Base-by-base conservation (phyloP, 192 early-diverging fungal species). In the Coemansia sp. region DNA sequence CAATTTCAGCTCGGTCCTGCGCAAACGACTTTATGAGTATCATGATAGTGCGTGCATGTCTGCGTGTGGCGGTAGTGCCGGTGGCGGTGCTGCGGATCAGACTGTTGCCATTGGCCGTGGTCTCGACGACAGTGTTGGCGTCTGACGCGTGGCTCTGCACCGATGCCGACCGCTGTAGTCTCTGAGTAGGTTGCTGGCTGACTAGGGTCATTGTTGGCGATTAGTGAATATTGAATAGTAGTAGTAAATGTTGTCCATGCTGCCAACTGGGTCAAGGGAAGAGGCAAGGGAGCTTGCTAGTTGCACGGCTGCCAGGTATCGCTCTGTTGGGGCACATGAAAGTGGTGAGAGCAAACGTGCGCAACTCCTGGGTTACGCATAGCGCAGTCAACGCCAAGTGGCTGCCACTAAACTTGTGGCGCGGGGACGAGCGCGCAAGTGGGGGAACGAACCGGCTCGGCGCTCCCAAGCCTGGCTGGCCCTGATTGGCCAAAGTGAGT, bases 41-140 rank as follows among this genome's bases (percentile, higher is more conserved):
- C 56, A 66, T 41, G 39, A 59, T 20, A 8, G 56, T 57, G 39
- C 65, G 65, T 11, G 6, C 23, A 23, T 38, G 33, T 11, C 21
- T 16, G 10, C 23, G 50, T 2, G 63, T 35, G 14, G 37, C 12
- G 18, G 63, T n/a, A 6, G 38, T 25, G 16, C n/a, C 12, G 52
- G 48, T 14, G 8, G 52, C 53, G 31, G 31, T 9, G 11, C 13
- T 56, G 53, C 37, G 59, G 36, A 60, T 41, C 37, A 60, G 23
- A 35, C 36, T 60, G 18, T 23, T 33, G 36, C 59, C 59, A 18
- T 38, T 23, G 12, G 60, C 18, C 0, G 60, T 41, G 8, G 65
- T 8, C 25, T 45, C 65, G 56, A 59, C 65, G 23, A 66, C 25
- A 3, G 65, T 66, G 42, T 66, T 56, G 39, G 65, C 38, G 21